A percentile compares a stretch with the other conserved stretches of the same genome.
These are phyloP conservation scores for Triticum monococcum DNA, from an alignment of 176 grass and related monocot species.

Conservation along the genomic window DNA sequence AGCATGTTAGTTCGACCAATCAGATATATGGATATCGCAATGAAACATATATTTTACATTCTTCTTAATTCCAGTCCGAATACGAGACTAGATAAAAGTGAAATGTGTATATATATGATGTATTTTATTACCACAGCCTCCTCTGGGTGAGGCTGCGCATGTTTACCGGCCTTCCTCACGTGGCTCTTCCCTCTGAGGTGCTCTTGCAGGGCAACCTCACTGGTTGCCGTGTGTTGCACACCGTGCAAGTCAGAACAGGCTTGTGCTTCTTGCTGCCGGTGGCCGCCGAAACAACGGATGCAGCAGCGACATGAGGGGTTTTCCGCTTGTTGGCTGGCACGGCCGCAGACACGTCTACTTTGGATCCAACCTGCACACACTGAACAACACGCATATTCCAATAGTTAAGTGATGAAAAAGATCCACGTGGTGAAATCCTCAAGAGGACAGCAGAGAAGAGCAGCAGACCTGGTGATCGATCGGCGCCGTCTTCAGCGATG, in stretches of 20 bases:
- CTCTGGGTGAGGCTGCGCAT: background rate
- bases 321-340: constrained; percentile 17
- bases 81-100: too few species aligned
- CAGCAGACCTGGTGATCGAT: background rate
- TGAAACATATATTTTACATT: too few species aligned
- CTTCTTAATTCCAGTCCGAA: too few species aligned
- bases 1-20: too few species aligned
- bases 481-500: background rate
- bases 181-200: constrained; percentile 37
- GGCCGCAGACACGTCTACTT: background rate
- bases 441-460: too few species aligned
- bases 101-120: background rate
- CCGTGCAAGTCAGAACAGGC: background rate
- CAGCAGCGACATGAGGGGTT: background rate
- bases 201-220: background rate
- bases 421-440: background rate
- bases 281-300: background rate
- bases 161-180: background rate
- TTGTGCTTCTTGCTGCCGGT: constrained; percentile 28
- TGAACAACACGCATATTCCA: background rate
- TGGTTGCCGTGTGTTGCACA: constrained; percentile 19
- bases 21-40: too few species aligned
- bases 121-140: background rate
- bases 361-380: background rate
- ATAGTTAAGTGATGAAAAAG: background rate